Base-by-base conservation (phyloP, 1,139 yeast species). In the Hemisphaericaspora lyxosophila region DNA sequence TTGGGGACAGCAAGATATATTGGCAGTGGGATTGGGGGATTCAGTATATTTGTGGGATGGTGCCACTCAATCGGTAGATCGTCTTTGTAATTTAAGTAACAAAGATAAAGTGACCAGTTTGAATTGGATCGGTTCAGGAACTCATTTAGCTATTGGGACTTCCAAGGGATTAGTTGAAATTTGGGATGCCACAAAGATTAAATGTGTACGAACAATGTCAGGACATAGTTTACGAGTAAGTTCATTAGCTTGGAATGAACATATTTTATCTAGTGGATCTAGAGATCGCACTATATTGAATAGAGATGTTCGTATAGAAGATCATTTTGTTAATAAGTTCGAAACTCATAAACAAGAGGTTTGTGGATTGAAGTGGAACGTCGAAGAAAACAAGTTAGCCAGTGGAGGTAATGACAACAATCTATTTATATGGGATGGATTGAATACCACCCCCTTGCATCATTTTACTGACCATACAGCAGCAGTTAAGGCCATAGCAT, bases 341-440 rank as follows among this genome's bases (percentile, higher is more conserved):
- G 82, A 80, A 33, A 71, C 78, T 27, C 98, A 94, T 61, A 79
- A 82, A 40, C 98, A 92, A 62, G 98, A 94, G 61, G 95, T 92
- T 25, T 92, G 98, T 65, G 99, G 99, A 2, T 72, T 92, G 47
- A 81, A 82, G 55, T 92, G 99, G 99, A 90, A 89, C 54, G 73
- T 79, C 3, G 95, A 87, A 40, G 95, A 87, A 50, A 85, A 85
- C 54, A 85, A 84, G 53, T 68, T 89, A 34, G 97, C 96, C 0
- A 82, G 92, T 27, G 97, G 97, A 22, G 96, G 97, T 23, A 92
- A 92, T 56, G 98, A 92, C 61, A 92, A 92, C 57, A 78, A 80
- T 49, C 70, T 88, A 22, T 76, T 78, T 49, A 84, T 89, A 7
- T 94, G 97, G 95, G 96, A 88, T 55, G 96, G 95, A 1, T 60